Evolutionary conservation across 192 early-diverging fungal genomes (phyloP), one percentile per base, ranked within the genome.

Genomic region (Mortierella claussenii): DNA sequence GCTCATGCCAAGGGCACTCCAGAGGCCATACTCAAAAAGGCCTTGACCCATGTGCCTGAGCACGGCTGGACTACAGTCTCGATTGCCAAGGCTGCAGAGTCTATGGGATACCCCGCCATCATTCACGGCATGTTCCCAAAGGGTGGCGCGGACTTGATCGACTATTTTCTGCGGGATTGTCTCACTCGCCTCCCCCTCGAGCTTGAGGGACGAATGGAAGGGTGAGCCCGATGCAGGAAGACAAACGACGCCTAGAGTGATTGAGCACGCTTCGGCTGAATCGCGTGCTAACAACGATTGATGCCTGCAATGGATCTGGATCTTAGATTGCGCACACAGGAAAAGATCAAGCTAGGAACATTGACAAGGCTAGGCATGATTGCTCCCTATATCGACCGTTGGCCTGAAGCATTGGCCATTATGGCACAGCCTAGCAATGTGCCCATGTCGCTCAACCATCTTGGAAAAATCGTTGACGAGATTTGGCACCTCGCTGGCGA

Each of bases 401-500:
- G 95, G 95, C 93, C 92, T 18, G 88, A 95, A 47, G 89, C 89
- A 67, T 17, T 70, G 30, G 55, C 92, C 8, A 65, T 97, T 17
- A 84, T 97, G 86, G 91, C 90, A 1, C 90, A 89, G 55, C 96
- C 96, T 5, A 83, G 84, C 54, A 95, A 96, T 66, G 78, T 92
- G 3, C 68, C 88, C 2, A 75, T 87, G 75, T 88, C 95, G 1
- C 59, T 93, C 54, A 60, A 78, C 13, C 86, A 94, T n/a, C 69
- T 98, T 26, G 80, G 65, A 15, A 81, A 85, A 37, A 82, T 97
- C 40, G 86, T 92, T 0, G 93, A 95, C 68, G 92, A 94, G 49
- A 92, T 98, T 54, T 96, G 93, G 93, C 89, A 89, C 55, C 76
- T 92, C 59, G 93, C 96, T 8, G 96, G 94, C 23, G 96, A 97